A percentile compares a stretch with the other conserved stretches of the same genome.
Evolutionary conservation across 139 green algal genomes (phyloP).

Genomic region (Astrephomene gubernaculifera): DNA sequence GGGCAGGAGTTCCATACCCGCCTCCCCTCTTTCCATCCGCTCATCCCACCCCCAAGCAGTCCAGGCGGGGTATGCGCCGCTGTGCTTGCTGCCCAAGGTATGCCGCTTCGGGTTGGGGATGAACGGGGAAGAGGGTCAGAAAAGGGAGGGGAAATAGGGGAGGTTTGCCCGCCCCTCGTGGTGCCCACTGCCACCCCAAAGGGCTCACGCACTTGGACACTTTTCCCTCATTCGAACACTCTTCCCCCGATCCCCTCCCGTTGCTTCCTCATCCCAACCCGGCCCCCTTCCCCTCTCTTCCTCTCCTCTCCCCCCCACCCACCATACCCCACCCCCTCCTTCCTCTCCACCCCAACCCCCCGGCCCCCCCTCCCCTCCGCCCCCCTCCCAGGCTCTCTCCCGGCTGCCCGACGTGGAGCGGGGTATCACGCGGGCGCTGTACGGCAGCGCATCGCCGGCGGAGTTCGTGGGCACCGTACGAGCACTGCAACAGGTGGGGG

Average conservation of each 20-base stretch:
- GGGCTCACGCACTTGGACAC: too few relatives aligned
- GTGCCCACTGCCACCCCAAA: too few relatives aligned
- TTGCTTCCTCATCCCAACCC: not conserved
- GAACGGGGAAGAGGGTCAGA: not conserved
- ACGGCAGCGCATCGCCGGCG: constrained; percentile 79
- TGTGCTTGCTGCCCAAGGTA: constrained; percentile 25
- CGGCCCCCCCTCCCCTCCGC: not conserved
- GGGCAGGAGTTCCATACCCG: too few relatives aligned
- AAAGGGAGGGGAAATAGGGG: too few relatives aligned
- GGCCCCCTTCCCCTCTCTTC: too few relatives aligned
- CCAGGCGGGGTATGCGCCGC: too few relatives aligned
- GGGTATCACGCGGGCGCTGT: constrained; percentile 75
- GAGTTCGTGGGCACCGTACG: constrained; percentile 76
- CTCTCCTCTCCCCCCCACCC: not conserved
- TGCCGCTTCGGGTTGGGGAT: not conserved
- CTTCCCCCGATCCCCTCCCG: not conserved
- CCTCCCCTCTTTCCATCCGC: too few relatives aligned
- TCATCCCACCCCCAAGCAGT: too few relatives aligned
- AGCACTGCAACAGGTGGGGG: constrained; percentile 44
- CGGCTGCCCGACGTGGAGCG: constrained; percentile 84
- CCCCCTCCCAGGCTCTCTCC: constrained; percentile 27
- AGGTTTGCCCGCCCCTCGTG: too few relatives aligned
- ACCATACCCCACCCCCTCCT: not conserved
- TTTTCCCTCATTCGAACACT: not conserved
- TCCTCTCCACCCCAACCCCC: not conserved